A percentile compares a stretch with the other conserved stretches of the same genome.
Evolutionary conservation across 192 early-diverging fungal genomes (phyloP).

Genomic region (Pecoramyces ruminantium): DNA sequence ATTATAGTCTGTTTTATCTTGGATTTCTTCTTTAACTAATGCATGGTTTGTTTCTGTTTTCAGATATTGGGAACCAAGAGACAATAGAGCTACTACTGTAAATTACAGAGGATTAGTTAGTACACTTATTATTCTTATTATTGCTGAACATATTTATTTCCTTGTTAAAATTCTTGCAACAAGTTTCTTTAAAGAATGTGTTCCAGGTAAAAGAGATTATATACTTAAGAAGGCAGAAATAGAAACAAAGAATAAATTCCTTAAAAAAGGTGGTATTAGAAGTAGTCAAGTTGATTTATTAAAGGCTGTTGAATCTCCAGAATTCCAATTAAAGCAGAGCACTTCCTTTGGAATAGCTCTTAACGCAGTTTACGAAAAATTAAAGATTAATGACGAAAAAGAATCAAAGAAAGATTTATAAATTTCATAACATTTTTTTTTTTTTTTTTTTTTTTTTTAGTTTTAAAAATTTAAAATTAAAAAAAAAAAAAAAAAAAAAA

Average conservation of each 20-base stretch:
- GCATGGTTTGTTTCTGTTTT: constrained; percentile 18
- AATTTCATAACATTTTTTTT: neutral
- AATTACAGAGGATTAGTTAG: neutral
- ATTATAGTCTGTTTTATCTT: constrained; percentile 12
- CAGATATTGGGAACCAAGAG: neutral
- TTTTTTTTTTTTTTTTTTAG: neutral
- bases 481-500: neutral
- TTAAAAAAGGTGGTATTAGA: neutral
- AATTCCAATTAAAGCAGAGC: neutral
- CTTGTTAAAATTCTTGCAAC: neutral
- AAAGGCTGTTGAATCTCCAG: neutral
- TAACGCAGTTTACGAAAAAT: neutral
- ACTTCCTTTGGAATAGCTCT: neutral
- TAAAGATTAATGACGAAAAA: neutral
- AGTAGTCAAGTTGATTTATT: neutral
- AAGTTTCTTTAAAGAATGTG: neutral
- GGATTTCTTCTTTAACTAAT: constrained; percentile 31
- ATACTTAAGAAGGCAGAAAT: neutral
- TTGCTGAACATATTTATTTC: neutral
- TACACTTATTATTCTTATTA: neutral
- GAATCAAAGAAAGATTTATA: neutral
- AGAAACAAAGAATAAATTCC: neutral
- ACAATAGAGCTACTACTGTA: neutral
- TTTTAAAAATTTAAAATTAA: neutral
- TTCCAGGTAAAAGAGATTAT: neutral